Conservation (phyloP, 2,329 filamentous ascomycete species). For the Biscogniauxia mediterranea region DNA sequence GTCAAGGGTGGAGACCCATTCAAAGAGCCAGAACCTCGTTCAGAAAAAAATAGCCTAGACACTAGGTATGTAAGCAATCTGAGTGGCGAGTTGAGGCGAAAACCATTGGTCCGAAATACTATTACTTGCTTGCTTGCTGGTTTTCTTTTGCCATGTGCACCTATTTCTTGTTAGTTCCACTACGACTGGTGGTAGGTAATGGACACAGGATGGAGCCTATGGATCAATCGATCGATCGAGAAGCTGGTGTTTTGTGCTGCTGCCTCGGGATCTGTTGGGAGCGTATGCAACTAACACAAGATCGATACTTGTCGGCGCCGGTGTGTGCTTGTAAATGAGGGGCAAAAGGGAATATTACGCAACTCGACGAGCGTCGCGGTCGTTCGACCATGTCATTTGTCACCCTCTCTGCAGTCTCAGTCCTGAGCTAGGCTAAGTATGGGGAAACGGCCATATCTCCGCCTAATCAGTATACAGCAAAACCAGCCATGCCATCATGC, state of each 20-base stretch:
- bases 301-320: constrained; percentile 13
- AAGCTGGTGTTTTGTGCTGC: background rate
- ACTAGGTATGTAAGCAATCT: too few species aligned
- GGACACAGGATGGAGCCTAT: background rate
- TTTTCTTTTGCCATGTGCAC: constrained; percentile 2
- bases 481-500: background rate
- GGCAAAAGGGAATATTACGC: constrained; percentile 6
- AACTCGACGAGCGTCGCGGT: background rate
- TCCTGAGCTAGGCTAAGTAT: constrained; percentile 5
- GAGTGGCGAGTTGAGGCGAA: background rate
- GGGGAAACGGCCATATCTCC: background rate
- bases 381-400: constrained; percentile 2
- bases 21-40: constrained; percentile 8
- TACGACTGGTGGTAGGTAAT: background rate
- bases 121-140: constrained; percentile 5
- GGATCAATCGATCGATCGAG: constrained; percentile 12
- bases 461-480: background rate
- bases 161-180: background rate
- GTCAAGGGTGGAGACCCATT: constrained; percentile 1
- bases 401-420: constrained; percentile 21
- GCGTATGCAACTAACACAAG: constrained; percentile 8
- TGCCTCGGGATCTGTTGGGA: constrained; percentile 5
- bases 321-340: constrained; percentile 14
- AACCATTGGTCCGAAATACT: constrained; percentile 1
- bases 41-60: background rate